Evolutionary conservation across 352 stramenopile species (phyloP).

Genomic region (Pythium periplocum): DNA sequence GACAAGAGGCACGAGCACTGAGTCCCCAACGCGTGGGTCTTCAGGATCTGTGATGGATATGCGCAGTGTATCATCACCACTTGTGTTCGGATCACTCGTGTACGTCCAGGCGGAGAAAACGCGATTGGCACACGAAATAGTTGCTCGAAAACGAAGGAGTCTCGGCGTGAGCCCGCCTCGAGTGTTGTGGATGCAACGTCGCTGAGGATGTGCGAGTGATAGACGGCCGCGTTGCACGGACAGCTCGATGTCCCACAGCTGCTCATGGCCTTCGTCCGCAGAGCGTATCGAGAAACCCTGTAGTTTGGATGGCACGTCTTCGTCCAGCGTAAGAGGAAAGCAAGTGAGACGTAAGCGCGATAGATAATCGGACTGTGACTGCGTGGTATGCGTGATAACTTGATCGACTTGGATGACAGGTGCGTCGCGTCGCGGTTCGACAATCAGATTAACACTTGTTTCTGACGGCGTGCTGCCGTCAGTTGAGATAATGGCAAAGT

Average conservation of each 20-base stretch:
- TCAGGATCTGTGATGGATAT: conserved; percentile 19
- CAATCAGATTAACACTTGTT: conserved; percentile 31
- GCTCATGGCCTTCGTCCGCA: conserved; percentile 16
- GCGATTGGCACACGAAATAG: conserved; percentile 29
- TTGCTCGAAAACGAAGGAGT: neutral
- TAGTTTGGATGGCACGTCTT: conserved; percentile 34
- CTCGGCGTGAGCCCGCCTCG: too few relatives aligned
- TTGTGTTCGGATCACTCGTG: conserved; percentile 33
- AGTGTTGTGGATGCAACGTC: too few relatives aligned
- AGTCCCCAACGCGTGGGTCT: conserved; percentile 16
- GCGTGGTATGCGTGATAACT: conserved; percentile 16
- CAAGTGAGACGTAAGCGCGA: conserved; percentile 35
- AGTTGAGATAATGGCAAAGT: conserved; percentile 26
- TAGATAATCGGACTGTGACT: conserved; percentile 36
- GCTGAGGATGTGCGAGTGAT: neutral
- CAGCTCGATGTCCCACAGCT: conserved; percentile 8
- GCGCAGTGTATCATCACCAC: conserved; percentile 32
- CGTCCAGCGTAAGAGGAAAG: conserved; percentile 28
- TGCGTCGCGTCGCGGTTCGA: conserved; percentile 24
- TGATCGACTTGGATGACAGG: conserved; percentile 41
- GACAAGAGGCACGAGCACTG: conserved; percentile 34
- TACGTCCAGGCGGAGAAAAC: conserved; percentile 34
- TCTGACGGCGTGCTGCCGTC: conserved; percentile 1
- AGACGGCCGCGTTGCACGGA: conserved; percentile 2
- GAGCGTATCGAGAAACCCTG: conserved; percentile 31